Percentiles rank a stretch among this genome's conserved stretches.
Conservation (phyloP, 306 rosid genomes). For the Pachyrhizus erosus region DNA sequence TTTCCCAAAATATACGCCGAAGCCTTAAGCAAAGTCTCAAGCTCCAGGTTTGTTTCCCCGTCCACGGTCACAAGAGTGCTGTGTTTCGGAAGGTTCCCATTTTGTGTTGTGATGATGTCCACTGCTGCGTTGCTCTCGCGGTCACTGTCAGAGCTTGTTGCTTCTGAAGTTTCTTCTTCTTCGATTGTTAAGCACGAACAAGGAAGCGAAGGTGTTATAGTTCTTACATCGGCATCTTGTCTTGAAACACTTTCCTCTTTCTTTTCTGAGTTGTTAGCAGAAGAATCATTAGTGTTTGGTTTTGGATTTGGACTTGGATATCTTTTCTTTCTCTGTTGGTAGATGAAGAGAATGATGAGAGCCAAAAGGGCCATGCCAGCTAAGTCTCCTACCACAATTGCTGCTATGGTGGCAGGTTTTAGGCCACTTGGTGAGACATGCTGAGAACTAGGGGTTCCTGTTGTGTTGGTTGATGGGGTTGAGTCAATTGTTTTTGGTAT, state of each 20-base stretch:
- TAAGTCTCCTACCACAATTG: constrained; percentile 74
- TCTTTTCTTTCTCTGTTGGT: constrained; percentile 61
- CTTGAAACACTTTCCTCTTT: constrained; percentile 38
- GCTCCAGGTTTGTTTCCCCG: constrained; percentile 70
- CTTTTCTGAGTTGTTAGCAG: constrained; percentile 14
- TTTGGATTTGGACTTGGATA: constrained; percentile 30
- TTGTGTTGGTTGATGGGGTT: constrained; percentile 47
- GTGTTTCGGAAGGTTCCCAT: constrained; percentile 36
- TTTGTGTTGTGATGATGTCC: not conserved
- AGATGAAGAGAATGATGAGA: constrained; percentile 62
- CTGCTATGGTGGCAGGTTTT: constrained; percentile 79
- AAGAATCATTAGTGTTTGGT: not conserved
- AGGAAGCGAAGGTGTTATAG: constrained; percentile 26
- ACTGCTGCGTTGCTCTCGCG: constrained; percentile 34
- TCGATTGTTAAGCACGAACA: constrained; percentile 70
- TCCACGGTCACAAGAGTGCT: constrained; percentile 70
- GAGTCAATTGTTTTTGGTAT: constrained; percentile 77
- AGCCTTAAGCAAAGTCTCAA: constrained; percentile 79
- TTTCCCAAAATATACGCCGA: constrained; percentile 84
- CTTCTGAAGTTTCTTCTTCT: constrained; percentile 78
- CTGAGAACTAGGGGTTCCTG: constrained; percentile 42
- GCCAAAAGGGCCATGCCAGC: constrained; percentile 66
- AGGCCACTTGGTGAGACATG: constrained; percentile 51
- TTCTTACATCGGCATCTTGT: constrained; percentile 33
- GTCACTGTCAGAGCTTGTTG: constrained; percentile 80